These are phyloP conservation scores for Sicyos baderoa DNA, from an alignment of 306 rosid species.

Conservation along the genomic window DNA sequence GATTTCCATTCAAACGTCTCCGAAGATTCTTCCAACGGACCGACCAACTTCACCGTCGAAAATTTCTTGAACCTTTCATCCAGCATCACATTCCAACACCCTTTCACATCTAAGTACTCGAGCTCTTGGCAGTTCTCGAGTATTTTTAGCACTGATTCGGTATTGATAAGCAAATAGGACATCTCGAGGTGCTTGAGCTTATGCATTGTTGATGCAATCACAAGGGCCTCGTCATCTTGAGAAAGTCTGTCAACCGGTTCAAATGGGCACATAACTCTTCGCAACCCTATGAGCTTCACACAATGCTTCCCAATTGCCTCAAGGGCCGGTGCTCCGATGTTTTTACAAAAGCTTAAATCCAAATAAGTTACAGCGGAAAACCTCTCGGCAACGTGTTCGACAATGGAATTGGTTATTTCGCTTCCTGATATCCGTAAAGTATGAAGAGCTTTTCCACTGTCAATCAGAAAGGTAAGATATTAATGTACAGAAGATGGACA, in stretches of 20 bases:
- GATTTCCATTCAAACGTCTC: constrained; percentile 62
- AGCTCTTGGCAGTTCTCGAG: constrained; percentile 61
- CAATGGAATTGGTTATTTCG: constrained; percentile 44
- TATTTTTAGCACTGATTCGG: constrained; percentile 49
- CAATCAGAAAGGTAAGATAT: constrained; percentile 2
- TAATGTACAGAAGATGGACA: neutral
- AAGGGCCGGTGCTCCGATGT: constrained; percentile 46
- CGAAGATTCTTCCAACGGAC: constrained; percentile 45
- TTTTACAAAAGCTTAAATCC: constrained; percentile 88
- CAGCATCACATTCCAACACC: constrained; percentile 74
- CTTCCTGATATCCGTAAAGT: constrained; percentile 69
- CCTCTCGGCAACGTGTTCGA: constrained; percentile 60
- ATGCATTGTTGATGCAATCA: constrained; percentile 86
- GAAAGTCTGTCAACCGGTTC: constrained; percentile 63
- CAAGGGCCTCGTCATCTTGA: constrained; percentile 71
- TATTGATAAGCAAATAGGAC: constrained; percentile 59
- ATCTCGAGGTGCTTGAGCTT: constrained; percentile 82
- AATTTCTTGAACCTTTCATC: constrained; percentile 49
- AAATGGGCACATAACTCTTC: constrained; percentile 81
- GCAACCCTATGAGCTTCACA: constrained; percentile 50
- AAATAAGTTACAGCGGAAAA: constrained; percentile 62
- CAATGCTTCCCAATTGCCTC: constrained; percentile 82
- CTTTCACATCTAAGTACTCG: constrained; percentile 71
- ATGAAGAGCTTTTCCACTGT: constrained; percentile 67
- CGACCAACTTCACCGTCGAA: constrained; percentile 61